Conservation (phyloP, 1,284 basidiomycete species). For the Trametes versicolor region DNA sequence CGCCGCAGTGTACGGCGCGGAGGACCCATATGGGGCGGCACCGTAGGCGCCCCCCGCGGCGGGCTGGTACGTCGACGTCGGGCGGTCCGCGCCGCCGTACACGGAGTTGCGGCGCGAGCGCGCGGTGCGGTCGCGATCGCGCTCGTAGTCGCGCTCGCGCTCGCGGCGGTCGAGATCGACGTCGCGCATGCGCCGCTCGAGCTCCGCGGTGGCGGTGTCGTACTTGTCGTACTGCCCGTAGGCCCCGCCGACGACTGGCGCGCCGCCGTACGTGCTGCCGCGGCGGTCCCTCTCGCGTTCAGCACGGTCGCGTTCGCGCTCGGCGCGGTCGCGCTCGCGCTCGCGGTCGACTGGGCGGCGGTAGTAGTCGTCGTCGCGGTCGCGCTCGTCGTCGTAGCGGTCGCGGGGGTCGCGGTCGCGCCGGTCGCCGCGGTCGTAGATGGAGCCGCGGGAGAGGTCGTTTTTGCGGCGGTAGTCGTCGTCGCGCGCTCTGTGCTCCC, state of each 20-base stretch:
- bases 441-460: slow-evolving; percentile 35
- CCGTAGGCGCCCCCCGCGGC: slow-evolving; percentile 33
- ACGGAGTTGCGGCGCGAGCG: slow-evolving; percentile 41
- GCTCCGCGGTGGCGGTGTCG: slow-evolving; percentile 39
- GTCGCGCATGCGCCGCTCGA: slow-evolving; percentile 45
- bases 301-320: slow-evolving; percentile 50
- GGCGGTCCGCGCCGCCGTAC: slow-evolving; percentile 38
- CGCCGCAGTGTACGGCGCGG: slow-evolving; percentile 32
- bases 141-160: slow-evolving; percentile 39
- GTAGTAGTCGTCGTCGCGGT: slow-evolving; percentile 36
- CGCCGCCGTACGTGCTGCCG: slow-evolving; percentile 28
- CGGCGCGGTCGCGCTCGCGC: slow-evolving; percentile 55
- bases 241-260: background rate
- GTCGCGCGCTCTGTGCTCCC: slow-evolving; percentile 58
- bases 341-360: slow-evolving; percentile 47
- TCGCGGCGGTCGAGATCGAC: slow-evolving; percentile 43
- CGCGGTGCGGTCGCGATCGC: slow-evolving; percentile 25
- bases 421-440: slow-evolving; percentile 46
- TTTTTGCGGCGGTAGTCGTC: slow-evolving; percentile 65
- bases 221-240: slow-evolving; percentile 42
- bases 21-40: slow-evolving; percentile 19
- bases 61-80: slow-evolving; percentile 36
- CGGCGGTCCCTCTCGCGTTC: slow-evolving; percentile 37
- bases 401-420: slow-evolving; percentile 39
- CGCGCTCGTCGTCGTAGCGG: slow-evolving; percentile 48